Evolutionary conservation across 2,329 filamentous ascomycete species (phyloP).

Genomic region (Fusarium palustre): DNA sequence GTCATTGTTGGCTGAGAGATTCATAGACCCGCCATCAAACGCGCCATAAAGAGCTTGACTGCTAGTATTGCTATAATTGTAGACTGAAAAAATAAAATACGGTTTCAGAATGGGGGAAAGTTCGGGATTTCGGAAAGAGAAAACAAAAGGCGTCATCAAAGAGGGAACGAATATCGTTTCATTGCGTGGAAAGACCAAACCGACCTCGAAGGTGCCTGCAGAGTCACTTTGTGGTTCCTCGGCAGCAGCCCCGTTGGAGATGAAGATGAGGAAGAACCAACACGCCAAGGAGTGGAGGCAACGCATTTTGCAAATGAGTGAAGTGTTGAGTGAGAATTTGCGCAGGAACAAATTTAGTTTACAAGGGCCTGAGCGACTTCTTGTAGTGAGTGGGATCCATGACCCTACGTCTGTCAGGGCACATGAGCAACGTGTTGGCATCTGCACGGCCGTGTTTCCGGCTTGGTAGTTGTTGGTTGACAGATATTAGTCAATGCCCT

Average conservation of each 20-base stretch:
- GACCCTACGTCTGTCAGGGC: background rate
- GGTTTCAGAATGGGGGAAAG: background rate
- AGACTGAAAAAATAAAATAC: background rate
- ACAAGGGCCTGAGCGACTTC: background rate
- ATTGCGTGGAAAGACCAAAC: slow-evolving; percentile 17
- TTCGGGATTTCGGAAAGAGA: slow-evolving; percentile 1
- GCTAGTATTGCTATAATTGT: background rate
- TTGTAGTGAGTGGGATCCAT: background rate
- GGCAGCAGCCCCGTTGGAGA: background rate
- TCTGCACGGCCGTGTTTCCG: slow-evolving; percentile 2
- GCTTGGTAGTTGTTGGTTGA: slow-evolving; percentile 13
- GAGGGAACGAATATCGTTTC: background rate
- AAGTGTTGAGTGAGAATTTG: background rate
- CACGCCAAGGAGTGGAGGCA: slow-evolving; percentile 1
- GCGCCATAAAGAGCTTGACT: fast-evolving
- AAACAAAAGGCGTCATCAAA: slow-evolving; percentile 2
- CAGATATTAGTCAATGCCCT: background rate
- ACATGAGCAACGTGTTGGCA: background rate
- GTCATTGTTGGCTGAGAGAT: background rate
- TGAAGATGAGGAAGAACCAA: slow-evolving; percentile 2
- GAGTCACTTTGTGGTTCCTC: background rate
- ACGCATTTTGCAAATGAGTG: background rate
- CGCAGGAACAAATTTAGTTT: background rate
- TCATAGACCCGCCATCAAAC: background rate
- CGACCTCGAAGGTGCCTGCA: background rate